Conservation (phyloP, 2,329 filamentous ascomycete species). For the Diplodia corticola region DNA sequence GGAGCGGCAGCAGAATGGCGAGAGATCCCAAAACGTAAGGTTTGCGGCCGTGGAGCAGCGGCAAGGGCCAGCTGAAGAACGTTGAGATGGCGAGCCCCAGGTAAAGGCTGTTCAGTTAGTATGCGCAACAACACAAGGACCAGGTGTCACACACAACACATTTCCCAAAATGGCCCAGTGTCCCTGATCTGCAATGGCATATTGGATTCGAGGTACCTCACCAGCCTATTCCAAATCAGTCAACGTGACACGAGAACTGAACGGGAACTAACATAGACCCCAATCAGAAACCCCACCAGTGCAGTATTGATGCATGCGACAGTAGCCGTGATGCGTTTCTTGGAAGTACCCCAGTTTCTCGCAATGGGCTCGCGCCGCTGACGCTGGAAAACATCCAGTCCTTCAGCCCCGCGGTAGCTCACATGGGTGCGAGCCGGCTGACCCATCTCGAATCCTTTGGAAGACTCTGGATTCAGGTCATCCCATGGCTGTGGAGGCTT, state of each 20-base stretch:
- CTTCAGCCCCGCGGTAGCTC: slow-evolving; percentile 37
- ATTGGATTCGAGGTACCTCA: slow-evolving; percentile 76
- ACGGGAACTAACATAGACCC: slow-evolving; percentile 60
- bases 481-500: slow-evolving; percentile 4
- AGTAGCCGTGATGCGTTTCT: slow-evolving; percentile 68
- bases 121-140: not conserved
- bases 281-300: slow-evolving; percentile 68
- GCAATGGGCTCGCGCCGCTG: slow-evolving; percentile 67
- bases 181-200: slow-evolving; percentile 68
- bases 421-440: slow-evolving; percentile 38
- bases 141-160: slow-evolving; percentile 50
- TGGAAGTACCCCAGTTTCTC: slow-evolving; percentile 66
- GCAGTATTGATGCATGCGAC: slow-evolving; percentile 73
- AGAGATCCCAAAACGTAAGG: slow-evolving; percentile 72
- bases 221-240: slow-evolving; percentile 53
- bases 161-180: slow-evolving; percentile 72
- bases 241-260: not conserved
- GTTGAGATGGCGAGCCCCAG: slow-evolving; percentile 69
- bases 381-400: slow-evolving; percentile 27
- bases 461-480: not conserved
- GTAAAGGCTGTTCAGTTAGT: slow-evolving; percentile 53
- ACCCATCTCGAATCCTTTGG: not conserved
- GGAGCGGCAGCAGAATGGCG: slow-evolving; percentile 67
- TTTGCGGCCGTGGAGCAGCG: slow-evolving; percentile 73
- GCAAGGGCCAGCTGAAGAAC: slow-evolving; percentile 71